Conservation (phyloP, 139 green algal genomes). For the Micromonas commoda region DNA sequence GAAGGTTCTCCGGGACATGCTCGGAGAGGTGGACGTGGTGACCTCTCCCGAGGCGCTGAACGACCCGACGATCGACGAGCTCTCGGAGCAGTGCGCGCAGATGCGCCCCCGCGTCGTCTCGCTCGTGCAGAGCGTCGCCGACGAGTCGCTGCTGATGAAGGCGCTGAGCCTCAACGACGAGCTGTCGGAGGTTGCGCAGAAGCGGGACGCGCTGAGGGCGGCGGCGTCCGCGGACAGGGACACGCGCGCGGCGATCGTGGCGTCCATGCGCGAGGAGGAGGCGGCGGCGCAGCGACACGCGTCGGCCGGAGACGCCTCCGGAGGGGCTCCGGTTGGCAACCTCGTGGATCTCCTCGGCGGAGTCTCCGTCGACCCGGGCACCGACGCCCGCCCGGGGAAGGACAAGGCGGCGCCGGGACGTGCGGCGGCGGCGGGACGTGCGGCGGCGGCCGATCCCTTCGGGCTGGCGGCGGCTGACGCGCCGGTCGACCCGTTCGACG, state of each 20-base stretch:
- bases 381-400: too few species aligned
- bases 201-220: too few species aligned
- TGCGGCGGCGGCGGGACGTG: too few species aligned
- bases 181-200: too few species aligned
- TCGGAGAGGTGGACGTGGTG: neutral
- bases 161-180: neutral
- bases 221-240: neutral
- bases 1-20: neutral
- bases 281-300: too few species aligned
- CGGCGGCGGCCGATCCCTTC: too few species aligned
- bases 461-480: too few species aligned
- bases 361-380: neutral
- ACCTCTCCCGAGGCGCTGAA: neutral
- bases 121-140: neutral
- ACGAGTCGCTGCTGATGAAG: constrained; percentile 9
- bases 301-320: too few species aligned
- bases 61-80: neutral
- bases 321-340: too few species aligned
- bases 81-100: neutral
- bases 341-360: neutral
- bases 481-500: neutral
- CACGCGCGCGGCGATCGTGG: neutral
- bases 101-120: neutral
- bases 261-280: too few species aligned
- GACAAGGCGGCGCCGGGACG: too few species aligned